Evolutionary conservation across 1,284 basidiomycete species (phyloP), one percentile per base, ranked within the genome.

Genomic region (Apiotrichum laibachii): DNA sequence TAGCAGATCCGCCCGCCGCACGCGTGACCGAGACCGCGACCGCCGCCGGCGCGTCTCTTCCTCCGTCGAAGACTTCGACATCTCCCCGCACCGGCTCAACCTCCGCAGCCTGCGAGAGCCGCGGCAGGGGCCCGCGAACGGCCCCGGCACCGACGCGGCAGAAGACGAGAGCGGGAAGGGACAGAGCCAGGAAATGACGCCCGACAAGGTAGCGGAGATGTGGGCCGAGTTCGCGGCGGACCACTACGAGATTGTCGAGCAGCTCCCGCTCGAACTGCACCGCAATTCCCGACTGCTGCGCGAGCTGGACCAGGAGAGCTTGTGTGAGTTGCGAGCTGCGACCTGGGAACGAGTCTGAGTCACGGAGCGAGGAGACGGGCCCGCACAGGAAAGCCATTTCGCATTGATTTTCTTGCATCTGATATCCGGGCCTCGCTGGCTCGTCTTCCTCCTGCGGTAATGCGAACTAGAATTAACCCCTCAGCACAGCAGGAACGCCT

Each of bases 211-310:
- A 45, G 63, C 72, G 33, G 86, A 87, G 69, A 81, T 81, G 57
- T 91, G 89, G 89, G 86, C 88, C 43, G 80, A 84, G 26, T 85
- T 92, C 71, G 83, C 85, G 62, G 88, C 89, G 67, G 88, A 91
- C 62, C 85, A 89, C 67, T 87, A 86, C 72, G 89, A 90, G 83
- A 84, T 88, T 54, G 84, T 92, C 55, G 92, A 94, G 68, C 90
- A 93, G 74, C 77, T 95, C 7, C 92, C 92, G 2, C 79, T 94
- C 59, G 89, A 89, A 55, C 75, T 95, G 54, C 88, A 90, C 69
- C 82, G 92, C 42, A 87, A 89, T 59, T 88, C 88, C 74, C 81
- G 85, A 22, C 80, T 95, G 39, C 82, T 93, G 70, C 80, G 83
- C n/a, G 91, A 95, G 75, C 79, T 93, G 34, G 92, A 95, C 67